Evolutionary conservation across 1,284 basidiomycete species (phyloP).

Genomic region (Ustilago xerochloae): DNA sequence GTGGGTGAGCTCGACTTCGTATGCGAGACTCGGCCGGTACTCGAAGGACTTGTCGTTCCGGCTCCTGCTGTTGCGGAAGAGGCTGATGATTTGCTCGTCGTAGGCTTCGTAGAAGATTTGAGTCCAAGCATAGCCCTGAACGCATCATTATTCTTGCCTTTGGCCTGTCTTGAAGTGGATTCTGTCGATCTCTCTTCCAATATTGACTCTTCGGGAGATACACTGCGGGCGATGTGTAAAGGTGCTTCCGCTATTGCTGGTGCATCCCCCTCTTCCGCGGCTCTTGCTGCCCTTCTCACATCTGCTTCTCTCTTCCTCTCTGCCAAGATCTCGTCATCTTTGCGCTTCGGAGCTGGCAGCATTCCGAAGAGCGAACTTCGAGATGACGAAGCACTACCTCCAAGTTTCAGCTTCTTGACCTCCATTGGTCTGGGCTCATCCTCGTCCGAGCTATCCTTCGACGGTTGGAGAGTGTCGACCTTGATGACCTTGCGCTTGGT

Average conservation of each 20-base stretch:
- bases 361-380: slow-evolving; percentile 58
- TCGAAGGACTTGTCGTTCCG: no score
- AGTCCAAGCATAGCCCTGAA: slow-evolving; percentile 67
- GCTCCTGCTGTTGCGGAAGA: not conserved
- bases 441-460: slow-evolving; percentile 5
- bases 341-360: slow-evolving; percentile 60
- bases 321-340: slow-evolving; percentile 33
- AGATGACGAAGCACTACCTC: not conserved
- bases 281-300: slow-evolving; percentile 33
- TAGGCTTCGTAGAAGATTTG: slow-evolving; percentile 40
- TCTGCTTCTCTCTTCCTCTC: slow-evolving; percentile 39
- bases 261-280: slow-evolving; percentile 6
- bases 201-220: not conserved
- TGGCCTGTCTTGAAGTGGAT: not conserved
- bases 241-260: not conserved
- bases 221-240: slow-evolving; percentile 1
- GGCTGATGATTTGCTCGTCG: slow-evolving; percentile 10
- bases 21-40: no score
- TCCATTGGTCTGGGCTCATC: not conserved
- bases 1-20: no score
- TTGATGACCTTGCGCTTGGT: slow-evolving; percentile 44
- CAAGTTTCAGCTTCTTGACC: slow-evolving; percentile 18
- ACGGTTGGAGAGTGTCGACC: slow-evolving; percentile 29
- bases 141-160: slow-evolving; percentile 61
- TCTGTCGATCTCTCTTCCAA: not conserved